A percentile compares a stretch with the other conserved stretches of the same genome.
Conservation (phyloP, 129 eudicot species). For the Flaveria brownii region DNA sequence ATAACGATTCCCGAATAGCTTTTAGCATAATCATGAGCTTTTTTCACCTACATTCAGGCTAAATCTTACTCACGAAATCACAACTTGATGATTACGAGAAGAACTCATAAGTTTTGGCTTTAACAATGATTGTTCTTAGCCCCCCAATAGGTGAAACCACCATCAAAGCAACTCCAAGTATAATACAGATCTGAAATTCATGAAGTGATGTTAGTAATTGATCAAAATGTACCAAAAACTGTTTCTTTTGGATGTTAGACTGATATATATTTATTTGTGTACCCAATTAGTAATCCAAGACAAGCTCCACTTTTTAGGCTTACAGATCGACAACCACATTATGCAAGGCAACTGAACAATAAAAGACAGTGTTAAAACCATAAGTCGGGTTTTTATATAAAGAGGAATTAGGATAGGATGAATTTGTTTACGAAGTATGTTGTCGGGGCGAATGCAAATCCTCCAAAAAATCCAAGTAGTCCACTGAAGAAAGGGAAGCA, state of each 20-base stretch:
- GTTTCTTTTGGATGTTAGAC: background rate
- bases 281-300: slow-evolving; percentile 27
- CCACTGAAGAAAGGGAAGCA: slow-evolving; percentile 48
- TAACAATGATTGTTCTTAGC: slow-evolving; percentile 15
- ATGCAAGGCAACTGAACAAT: slow-evolving; percentile 19
- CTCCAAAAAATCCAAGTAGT: slow-evolving; percentile 21
- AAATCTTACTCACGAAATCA: background rate
- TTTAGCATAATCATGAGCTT: background rate
- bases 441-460: slow-evolving; percentile 24
- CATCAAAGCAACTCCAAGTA: slow-evolving; percentile 23
- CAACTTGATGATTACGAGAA: slow-evolving; percentile 35
- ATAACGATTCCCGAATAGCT: background rate
- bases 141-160: slow-evolving; percentile 26
- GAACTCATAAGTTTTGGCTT: slow-evolving; percentile 26
- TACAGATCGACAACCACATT: slow-evolving; percentile 11
- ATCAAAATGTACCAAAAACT: background rate
- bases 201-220: background rate
- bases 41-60: background rate
- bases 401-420: background rate
- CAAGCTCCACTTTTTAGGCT: slow-evolving; percentile 18
- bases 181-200: slow-evolving; percentile 24
- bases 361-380: background rate
- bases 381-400: background rate
- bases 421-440: slow-evolving; percentile 14
- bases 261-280: slow-evolving; percentile 6